Evolutionary conservation across 352 stramenopile genomes (phyloP).

Genomic region (Pythium angustatum): DNA sequence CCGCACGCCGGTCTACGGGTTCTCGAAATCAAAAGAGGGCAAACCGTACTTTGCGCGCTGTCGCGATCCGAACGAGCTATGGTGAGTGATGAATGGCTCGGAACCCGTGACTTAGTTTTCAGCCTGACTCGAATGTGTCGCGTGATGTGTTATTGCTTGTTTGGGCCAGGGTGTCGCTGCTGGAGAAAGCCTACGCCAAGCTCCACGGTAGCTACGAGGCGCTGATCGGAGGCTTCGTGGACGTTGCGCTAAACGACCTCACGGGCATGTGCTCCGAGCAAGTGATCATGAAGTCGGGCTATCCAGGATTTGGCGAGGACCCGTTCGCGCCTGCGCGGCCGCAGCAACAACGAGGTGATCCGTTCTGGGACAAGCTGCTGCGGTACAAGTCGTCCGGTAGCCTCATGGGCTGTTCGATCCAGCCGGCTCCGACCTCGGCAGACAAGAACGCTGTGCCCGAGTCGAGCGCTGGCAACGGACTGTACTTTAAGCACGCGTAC

Average conservation of each 20-base stretch:
- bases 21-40: conserved; percentile 72
- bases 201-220: conserved; percentile 89
- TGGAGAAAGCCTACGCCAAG: conserved; percentile 94
- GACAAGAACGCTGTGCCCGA: conserved; percentile 67
- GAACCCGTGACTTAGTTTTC: no score
- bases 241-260: conserved; percentile 88
- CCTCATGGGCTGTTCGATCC: conserved; percentile 92
- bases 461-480: conserved; percentile 74
- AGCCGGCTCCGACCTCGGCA: conserved; percentile 53
- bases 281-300: conserved; percentile 82
- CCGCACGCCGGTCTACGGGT: conserved; percentile 81
- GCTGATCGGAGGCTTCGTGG: conserved; percentile 89
- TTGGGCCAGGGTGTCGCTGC: conserved; percentile 80
- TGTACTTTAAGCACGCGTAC: conserved; percentile 91
- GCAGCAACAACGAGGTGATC: conserved; percentile 50
- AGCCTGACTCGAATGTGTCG: neutral
- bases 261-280: conserved; percentile 90
- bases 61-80: conserved; percentile 86
- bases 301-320: conserved; percentile 76
- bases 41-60: conserved; percentile 86
- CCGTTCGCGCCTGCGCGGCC: conserved; percentile 48
- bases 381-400: conserved; percentile 81
- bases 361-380: conserved; percentile 81
- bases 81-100: no score
- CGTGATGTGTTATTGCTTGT: neutral